These are phyloP conservation scores for Xylaria flabelliformis DNA, from an alignment of 495 filamentous ascomycete species.

Conservation along the genomic window DNA sequence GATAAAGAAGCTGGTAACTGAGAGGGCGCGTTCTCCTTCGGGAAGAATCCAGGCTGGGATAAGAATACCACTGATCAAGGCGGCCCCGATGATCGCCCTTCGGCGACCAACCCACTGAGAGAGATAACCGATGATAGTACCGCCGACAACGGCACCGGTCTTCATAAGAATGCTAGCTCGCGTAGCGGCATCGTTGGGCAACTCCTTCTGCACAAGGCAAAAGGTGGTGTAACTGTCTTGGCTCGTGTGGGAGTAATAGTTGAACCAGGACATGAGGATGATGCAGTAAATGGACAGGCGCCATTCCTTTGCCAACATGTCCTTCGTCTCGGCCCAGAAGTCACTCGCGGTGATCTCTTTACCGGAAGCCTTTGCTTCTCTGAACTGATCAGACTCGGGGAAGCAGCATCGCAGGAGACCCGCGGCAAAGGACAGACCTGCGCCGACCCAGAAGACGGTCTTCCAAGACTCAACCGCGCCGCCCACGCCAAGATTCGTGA, in stretches of 20 bases:
- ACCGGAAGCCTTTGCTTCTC: constrained; percentile 64
- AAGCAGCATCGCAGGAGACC: constrained; percentile 69
- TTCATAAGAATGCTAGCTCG: constrained; percentile 78
- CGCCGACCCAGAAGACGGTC: constrained; percentile 68
- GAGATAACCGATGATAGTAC: constrained; percentile 72
- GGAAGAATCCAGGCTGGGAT: constrained; percentile 79
- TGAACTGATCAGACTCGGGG: constrained; percentile 74
- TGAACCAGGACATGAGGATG: constrained; percentile 75
- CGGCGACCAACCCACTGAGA: constrained; percentile 76
- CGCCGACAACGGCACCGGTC: constrained; percentile 74
- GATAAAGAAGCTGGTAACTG: constrained; percentile 73
- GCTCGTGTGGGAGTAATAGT: constrained; percentile 53
- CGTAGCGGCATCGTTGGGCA: constrained; percentile 63
- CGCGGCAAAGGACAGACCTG: constrained; percentile 67
- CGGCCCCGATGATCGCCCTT: constrained; percentile 65
- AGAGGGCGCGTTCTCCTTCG: constrained; percentile 59
- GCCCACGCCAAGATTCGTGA: constrained; percentile 70
- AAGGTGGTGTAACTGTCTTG: constrained; percentile 83
- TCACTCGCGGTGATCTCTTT: constrained; percentile 52
- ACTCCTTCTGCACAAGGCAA: constrained; percentile 69
- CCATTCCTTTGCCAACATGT: constrained; percentile 72
- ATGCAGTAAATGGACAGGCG: constrained; percentile 72
- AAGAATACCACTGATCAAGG: constrained; percentile 61
- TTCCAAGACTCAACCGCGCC: constrained; percentile 64
- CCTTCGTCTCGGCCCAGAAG: constrained; percentile 67